Conservation (phyloP, 257 asterid genomes). For the Nicotiana benthamiana region DNA sequence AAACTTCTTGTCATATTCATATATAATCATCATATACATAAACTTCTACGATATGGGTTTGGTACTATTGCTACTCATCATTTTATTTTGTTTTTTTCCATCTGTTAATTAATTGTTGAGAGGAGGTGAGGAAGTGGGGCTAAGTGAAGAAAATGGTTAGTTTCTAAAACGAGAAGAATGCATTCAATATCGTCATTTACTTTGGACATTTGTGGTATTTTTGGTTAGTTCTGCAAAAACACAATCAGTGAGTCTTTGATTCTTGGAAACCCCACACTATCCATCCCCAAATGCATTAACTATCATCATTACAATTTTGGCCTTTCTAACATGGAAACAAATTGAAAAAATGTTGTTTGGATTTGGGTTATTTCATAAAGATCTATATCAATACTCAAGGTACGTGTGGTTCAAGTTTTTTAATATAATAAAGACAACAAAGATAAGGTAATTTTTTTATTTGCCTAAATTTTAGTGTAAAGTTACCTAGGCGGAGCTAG, state of each 20-base stretch:
- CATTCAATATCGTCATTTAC: constrained; percentile 18
- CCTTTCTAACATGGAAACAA: neutral
- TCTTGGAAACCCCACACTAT: constrained; percentile 12
- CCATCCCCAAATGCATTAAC: neutral
- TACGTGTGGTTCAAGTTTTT: no score
- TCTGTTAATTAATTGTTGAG: neutral
- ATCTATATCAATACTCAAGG: no score
- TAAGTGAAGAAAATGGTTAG: neutral
- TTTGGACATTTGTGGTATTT: constrained; percentile 11
- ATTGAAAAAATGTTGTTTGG: neutral
- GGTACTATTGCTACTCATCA: neutral
- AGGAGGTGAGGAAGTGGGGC: neutral
- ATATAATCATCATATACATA: neutral
- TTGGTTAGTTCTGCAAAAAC: neutral
- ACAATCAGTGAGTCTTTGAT: neutral
- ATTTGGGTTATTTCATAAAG: neutral
- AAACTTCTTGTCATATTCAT: neutral
- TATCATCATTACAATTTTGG: constrained; percentile 18
- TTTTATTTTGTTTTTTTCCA: neutral
- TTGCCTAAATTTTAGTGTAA: neutral
- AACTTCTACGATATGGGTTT: neutral
- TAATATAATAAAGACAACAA: no score
- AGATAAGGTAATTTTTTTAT: no score
- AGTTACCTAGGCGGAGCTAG: no score
- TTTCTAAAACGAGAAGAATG: constrained; percentile 23